phyloP scores from a whole-genome alignment of 805 yeast genomes.

The Dipodascus albidus region DNA sequence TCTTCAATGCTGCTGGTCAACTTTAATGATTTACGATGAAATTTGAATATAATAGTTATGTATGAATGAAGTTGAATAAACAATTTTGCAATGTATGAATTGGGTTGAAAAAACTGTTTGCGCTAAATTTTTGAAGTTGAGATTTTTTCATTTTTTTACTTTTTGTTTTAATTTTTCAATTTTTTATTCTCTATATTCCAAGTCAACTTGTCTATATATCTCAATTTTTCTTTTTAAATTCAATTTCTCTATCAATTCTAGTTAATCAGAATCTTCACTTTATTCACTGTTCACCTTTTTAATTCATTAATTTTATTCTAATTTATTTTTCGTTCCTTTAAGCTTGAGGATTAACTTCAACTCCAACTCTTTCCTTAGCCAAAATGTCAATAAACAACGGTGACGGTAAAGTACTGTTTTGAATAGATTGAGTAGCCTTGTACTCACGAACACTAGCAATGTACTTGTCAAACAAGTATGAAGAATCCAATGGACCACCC shows the following conservation, averaged over 20 bases:
- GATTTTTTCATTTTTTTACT: no score
- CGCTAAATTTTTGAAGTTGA: no score
- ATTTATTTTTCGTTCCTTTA: no score
- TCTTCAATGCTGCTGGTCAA: constrained; percentile 47
- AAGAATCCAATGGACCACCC: constrained; percentile 96
- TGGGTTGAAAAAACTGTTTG: neutral
- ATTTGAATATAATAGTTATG: neutral
- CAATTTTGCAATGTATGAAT: neutral
- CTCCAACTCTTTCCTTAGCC: constrained; percentile 32
- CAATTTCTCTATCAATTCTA: no score
- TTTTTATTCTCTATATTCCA: no score
- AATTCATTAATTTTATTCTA: no score
- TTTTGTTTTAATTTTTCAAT: no score
- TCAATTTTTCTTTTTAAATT: no score
- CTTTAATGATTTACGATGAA: constrained; percentile 10
- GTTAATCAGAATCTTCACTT: no score
- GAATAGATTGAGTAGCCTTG: constrained; percentile 30
- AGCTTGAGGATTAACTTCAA: constrained; percentile 28
- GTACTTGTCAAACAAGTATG: constrained; percentile 83
- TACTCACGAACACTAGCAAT: constrained; percentile 55
- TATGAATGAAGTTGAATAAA: neutral
- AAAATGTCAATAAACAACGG: constrained; percentile 28
- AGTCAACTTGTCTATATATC: no score
- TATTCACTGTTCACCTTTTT: no score
- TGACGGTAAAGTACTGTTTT: constrained; percentile 30